A percentile compares a stretch with the other conserved stretches of the same genome.
phyloP scores from a whole-genome alignment of 2,329 filamentous ascomycete genomes.

The Paraconiothyrium brasiliense region DNA sequence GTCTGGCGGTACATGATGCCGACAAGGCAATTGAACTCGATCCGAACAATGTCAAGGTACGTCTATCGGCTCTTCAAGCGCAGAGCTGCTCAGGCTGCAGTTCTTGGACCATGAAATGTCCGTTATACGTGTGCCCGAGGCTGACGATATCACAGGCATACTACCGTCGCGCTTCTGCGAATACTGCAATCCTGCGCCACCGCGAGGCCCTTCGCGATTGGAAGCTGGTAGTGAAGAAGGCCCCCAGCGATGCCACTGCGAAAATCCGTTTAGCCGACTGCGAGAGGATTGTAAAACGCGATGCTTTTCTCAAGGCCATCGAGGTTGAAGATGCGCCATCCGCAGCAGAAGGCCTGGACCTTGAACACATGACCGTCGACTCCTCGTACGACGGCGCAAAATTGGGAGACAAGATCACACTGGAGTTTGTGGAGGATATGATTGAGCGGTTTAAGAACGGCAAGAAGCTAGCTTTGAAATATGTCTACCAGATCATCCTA shows the following conservation, averaged over 20 bases:
- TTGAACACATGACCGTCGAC: constrained; percentile 86
- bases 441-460: constrained; percentile 70
- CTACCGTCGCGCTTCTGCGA: constrained; percentile 90
- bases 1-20: constrained; percentile 90
- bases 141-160: constrained; percentile 71
- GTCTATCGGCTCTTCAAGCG: background rate
- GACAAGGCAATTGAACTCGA: constrained; percentile 92
- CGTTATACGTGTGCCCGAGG: background rate
- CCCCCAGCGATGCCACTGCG: constrained; percentile 88
- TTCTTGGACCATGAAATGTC: too few species aligned
- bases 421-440: constrained; percentile 71
- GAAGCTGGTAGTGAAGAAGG: constrained; percentile 86
- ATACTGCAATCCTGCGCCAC: constrained; percentile 88
- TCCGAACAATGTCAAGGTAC: constrained; percentile 85
- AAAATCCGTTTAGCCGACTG: constrained; percentile 91
- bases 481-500: constrained; percentile 95
- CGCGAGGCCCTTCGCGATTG: constrained; percentile 92
- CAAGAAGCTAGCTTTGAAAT: constrained; percentile 95
- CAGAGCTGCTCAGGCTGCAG: background rate
- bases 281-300: constrained; percentile 90
- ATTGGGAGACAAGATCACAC: constrained; percentile 85
- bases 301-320: constrained; percentile 86
- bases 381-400: constrained; percentile 83
- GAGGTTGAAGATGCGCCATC: constrained; percentile 91
- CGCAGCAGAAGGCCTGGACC: constrained; percentile 67